Evolutionary conservation across 2,329 filamentous ascomycete genomes (phyloP).

Genomic region (Leptographium procerum): DNA sequence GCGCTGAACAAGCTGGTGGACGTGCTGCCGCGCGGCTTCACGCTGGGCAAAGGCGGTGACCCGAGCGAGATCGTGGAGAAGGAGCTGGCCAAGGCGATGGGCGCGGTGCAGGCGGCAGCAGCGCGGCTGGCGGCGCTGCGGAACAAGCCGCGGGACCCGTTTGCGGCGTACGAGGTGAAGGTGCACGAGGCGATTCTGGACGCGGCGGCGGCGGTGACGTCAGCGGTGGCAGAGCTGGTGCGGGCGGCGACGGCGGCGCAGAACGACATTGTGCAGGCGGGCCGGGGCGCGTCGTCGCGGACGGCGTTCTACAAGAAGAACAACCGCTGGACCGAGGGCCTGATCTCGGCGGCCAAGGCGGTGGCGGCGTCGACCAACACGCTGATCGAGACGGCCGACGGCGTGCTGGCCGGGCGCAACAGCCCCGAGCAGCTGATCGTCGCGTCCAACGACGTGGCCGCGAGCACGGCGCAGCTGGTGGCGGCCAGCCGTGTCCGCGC

Average conservation of each 20-base stretch:
- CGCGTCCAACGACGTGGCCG: slow-evolving; percentile 91
- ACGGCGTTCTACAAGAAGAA: slow-evolving; percentile 99
- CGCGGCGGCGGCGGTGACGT: slow-evolving; percentile 85
- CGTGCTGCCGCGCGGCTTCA: slow-evolving; percentile 79
- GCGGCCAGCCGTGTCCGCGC: slow-evolving; percentile 94
- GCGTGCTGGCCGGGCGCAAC: slow-evolving; percentile 83
- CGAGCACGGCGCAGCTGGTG: slow-evolving; percentile 91
- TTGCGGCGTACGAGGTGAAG: slow-evolving; percentile 90
- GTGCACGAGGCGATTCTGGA: slow-evolving; percentile 94
- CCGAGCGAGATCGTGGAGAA: slow-evolving; percentile 85
- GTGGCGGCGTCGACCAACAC: slow-evolving; percentile 90
- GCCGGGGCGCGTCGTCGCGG: slow-evolving; percentile 72
- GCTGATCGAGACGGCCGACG: slow-evolving; percentile 94
- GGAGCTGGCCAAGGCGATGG: slow-evolving; percentile 85
- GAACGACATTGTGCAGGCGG: slow-evolving; percentile 91
- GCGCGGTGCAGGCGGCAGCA: slow-evolving; percentile 86
- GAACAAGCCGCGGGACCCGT: slow-evolving; percentile 93
- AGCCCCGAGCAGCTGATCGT: slow-evolving; percentile 96
- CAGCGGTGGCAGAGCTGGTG: slow-evolving; percentile 87
- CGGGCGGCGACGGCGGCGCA: slow-evolving; percentile 88
- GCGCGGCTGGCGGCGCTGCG: slow-evolving; percentile 81
- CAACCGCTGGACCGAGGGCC: slow-evolving; percentile 96
- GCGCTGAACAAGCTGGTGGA: slow-evolving; percentile 89
- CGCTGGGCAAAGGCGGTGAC: slow-evolving; percentile 71
- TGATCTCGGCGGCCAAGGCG: slow-evolving; percentile 94